A percentile compares a stretch with the other conserved stretches of the same genome.
Evolutionary conservation across 164 flowering plant genomes (phyloP).

Genomic region (Vitis labrusca): DNA sequence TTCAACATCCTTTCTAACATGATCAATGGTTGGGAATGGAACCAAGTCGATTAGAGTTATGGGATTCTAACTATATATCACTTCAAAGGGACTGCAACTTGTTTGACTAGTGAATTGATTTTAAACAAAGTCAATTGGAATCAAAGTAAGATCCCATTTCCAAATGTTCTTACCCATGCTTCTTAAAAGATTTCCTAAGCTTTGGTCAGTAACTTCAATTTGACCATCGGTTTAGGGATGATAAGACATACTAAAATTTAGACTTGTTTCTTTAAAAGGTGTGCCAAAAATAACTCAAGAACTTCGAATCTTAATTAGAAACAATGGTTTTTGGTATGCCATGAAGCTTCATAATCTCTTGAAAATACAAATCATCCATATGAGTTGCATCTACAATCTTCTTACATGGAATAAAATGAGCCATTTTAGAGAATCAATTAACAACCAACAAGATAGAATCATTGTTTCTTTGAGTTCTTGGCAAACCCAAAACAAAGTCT

Average conservation of each 20-base stretch:
- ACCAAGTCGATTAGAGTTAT: neutral
- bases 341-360: neutral
- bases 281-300: constrained; percentile 2
- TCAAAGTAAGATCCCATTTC: constrained; percentile 1
- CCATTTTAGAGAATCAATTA: neutral
- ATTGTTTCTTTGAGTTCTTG: neutral
- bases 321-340: neutral
- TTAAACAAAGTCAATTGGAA: constrained; percentile 15
- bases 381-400: neutral
- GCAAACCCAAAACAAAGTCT: constrained; percentile 6
- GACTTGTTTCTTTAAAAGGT: constrained; percentile 1
- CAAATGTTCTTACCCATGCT: neutral
- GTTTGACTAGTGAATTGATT: constrained; percentile 5
- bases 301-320: too few species aligned
- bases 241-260: neutral
- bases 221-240: neutral
- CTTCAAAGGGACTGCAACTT: constrained; percentile 10
- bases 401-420: constrained; percentile 1
- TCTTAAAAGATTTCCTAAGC: constrained; percentile 8
- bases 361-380: neutral
- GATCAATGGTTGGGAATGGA: neutral
- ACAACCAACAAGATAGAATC: constrained; percentile 7
- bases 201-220: constrained; percentile 1
- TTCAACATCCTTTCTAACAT: too few species aligned
- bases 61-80: constrained; percentile 5